These are phyloP conservation scores for Cornus controversa DNA, from an alignment of 148 eudicot genomes.

Conservation along the genomic window DNA sequence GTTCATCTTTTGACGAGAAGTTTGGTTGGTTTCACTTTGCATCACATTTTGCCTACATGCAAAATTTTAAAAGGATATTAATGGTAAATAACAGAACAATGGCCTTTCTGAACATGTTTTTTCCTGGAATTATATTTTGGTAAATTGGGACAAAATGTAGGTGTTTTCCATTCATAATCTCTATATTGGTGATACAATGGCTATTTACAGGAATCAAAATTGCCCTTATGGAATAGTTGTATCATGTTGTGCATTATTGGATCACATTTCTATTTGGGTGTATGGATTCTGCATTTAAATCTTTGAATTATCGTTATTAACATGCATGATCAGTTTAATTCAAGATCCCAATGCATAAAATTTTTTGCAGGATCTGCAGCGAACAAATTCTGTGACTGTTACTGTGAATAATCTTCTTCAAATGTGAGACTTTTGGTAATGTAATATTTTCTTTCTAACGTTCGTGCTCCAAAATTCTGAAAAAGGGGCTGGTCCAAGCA, in stretches of 20 bases:
- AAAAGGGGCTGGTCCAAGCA: neutral
- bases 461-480: slow-evolving; percentile 7
- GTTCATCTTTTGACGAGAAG: too few species aligned
- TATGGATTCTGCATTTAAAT: neutral
- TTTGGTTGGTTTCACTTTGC: too few species aligned
- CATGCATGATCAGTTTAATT: neutral
- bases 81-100: too few species aligned
- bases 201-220: neutral
- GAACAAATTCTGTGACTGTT: slow-evolving; percentile 76
- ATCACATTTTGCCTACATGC: too few species aligned
- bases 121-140: neutral
- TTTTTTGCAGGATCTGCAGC: slow-evolving; percentile 82
- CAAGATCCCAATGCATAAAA: neutral
- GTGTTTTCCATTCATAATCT: neutral
- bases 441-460: slow-evolving; percentile 2
- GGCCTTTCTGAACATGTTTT: neutral
- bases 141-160: neutral
- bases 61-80: too few species aligned
- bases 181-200: neutral
- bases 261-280: neutral
- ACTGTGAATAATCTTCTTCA: slow-evolving; percentile 98
- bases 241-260: neutral
- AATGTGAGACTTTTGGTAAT: slow-evolving; percentile 44
- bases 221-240: neutral
- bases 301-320: neutral